Percentiles rank a stretch among this genome's conserved stretches.
Conservation (phyloP, 2,329 filamentous ascomycete genomes). For the Zymoseptoria pseudotritici region DNA sequence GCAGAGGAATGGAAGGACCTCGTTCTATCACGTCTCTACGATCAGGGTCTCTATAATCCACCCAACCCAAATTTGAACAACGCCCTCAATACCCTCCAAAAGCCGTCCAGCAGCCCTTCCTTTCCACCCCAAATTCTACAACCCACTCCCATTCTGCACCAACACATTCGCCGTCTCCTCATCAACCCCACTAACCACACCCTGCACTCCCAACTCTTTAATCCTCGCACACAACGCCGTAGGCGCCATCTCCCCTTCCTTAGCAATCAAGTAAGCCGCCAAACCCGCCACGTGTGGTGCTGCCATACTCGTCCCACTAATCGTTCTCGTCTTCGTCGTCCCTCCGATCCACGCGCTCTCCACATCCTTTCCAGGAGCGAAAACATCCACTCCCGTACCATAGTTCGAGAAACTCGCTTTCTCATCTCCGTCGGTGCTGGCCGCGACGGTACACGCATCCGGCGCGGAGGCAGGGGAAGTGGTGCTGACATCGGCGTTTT, state of each 20-base stretch:
- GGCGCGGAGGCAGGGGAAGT: slow-evolving; percentile 32
- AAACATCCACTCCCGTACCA: slow-evolving; percentile 33
- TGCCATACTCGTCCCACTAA: slow-evolving; percentile 42
- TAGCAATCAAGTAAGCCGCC: slow-evolving; percentile 16
- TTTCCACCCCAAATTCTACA: neutral
- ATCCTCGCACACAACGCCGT: slow-evolving; percentile 8
- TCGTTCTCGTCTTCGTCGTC: slow-evolving; percentile 39
- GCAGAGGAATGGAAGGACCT: too few relatives aligned
- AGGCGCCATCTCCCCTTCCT: slow-evolving; percentile 7
- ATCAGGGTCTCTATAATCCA: too few relatives aligned
- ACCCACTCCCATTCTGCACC: slow-evolving; percentile 9
- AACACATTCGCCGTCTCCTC: slow-evolving; percentile 8
- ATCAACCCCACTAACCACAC: slow-evolving; percentile 6
- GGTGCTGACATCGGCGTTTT: slow-evolving; percentile 22
- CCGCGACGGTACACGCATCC: slow-evolving; percentile 32
- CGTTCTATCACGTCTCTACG: too few relatives aligned
- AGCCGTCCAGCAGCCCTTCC: neutral
- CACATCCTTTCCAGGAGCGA: slow-evolving; percentile 45
- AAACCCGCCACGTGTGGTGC: slow-evolving; percentile 16
- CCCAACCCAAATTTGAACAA: neutral
- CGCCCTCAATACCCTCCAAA: neutral
- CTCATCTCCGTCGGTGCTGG: slow-evolving; percentile 23
- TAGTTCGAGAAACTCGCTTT: slow-evolving; percentile 35
- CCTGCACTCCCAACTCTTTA: slow-evolving; percentile 4
- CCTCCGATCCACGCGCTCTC: slow-evolving; percentile 43